Evolutionary conservation across 768 basidiomycete species (phyloP).

Genomic region (Asterophora lycoperdoides): DNA sequence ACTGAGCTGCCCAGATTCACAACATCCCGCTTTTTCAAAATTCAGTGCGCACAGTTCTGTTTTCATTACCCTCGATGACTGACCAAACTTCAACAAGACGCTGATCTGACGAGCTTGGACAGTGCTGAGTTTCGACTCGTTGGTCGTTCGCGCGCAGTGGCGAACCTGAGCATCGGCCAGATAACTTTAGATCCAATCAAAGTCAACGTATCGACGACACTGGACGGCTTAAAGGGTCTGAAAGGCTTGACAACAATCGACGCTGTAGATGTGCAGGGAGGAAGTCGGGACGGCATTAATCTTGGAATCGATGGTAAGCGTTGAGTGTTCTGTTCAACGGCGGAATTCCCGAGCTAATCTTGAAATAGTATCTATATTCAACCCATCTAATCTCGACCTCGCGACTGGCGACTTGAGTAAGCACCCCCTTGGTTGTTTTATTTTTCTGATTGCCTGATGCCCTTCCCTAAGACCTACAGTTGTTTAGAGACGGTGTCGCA

Average conservation of each 20-base stretch:
- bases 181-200: constrained; percentile 69
- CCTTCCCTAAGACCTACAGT: constrained; percentile 43
- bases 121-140: constrained; percentile 51
- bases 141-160: constrained; percentile 56
- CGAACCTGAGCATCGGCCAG: constrained; percentile 58
- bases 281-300: constrained; percentile 52
- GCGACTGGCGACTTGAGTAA: constrained; percentile 58
- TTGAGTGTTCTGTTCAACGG: neutral
- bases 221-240: constrained; percentile 60
- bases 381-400: constrained; percentile 65
- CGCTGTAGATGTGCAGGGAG: constrained; percentile 63
- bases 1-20: constrained; percentile 42
- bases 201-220: constrained; percentile 60
- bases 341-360: constrained; percentile 1
- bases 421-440: constrained; percentile 13
- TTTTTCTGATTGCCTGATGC: neutral
- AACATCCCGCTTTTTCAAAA: constrained; percentile 48
- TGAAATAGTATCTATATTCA: constrained; percentile 51
- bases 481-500: constrained; percentile 44
- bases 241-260: constrained; percentile 52
- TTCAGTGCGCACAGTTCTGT: constrained; percentile 47
- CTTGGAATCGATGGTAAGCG: constrained; percentile 55
- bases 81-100: constrained; percentile 33
- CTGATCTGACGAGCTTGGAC: constrained; percentile 47
- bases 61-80: constrained; percentile 7